Percentiles rank a stretch among this genome's conserved stretches.
phyloP scores from a whole-genome alignment of 1,139 yeast species.

The Kodamaea fungicola region DNA sequence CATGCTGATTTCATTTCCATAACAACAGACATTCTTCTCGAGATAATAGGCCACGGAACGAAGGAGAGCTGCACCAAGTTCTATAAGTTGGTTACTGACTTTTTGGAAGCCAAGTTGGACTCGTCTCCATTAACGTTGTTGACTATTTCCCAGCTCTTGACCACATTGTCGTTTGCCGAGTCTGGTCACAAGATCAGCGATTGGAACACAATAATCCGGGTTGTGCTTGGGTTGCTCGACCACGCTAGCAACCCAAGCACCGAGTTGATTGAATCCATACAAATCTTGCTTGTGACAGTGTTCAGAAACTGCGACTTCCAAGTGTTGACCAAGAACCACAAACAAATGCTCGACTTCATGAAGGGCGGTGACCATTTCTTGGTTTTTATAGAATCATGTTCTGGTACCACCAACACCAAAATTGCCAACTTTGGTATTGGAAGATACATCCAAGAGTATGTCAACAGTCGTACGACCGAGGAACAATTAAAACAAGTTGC shows the following conservation, averaged over 20 bases:
- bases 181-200: constrained; percentile 59
- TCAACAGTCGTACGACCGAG: constrained; percentile 33
- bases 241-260: constrained; percentile 1
- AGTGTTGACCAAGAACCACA: constrained; percentile 47
- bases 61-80: constrained; percentile 49
- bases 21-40: constrained; percentile 56
- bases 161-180: constrained; percentile 57
- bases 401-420: constrained; percentile 43
- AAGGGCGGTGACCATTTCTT: constrained; percentile 39
- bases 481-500: constrained; percentile 36
- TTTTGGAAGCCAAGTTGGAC: constrained; percentile 15
- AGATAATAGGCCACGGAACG: constrained; percentile 62
- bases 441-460: constrained; percentile 47
- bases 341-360: constrained; percentile 36
- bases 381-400: constrained; percentile 47
- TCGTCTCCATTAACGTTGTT: constrained; percentile 12
- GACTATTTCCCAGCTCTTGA: constrained; percentile 28
- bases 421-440: constrained; percentile 43
- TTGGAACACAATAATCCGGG: constrained; percentile 29
- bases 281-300: constrained; percentile 43
- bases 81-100: constrained; percentile 32
- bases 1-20: constrained; percentile 36
- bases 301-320: constrained; percentile 61
- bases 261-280: constrained; percentile 24
- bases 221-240: constrained; percentile 2